phyloP scores from a whole-genome alignment of 2,329 filamentous ascomycete genomes.

The Colletotrichum sidae region DNA sequence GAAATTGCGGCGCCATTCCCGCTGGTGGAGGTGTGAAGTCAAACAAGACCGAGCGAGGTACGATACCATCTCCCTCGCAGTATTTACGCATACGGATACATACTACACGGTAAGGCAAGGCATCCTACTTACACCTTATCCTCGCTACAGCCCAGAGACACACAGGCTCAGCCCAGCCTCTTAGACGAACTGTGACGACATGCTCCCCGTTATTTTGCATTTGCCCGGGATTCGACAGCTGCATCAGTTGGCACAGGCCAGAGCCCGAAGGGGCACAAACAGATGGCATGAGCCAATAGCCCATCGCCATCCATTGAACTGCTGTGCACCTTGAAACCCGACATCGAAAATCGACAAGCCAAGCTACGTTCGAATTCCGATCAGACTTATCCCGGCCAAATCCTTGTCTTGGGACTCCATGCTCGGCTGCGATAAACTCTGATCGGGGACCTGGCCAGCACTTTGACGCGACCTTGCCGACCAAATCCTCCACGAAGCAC shows the following conservation, averaged over 20 bases:
- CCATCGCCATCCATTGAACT: slow-evolving; percentile 22
- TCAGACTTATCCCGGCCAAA: slow-evolving; percentile 29
- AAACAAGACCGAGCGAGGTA: slow-evolving; percentile 6
- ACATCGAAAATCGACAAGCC: slow-evolving; percentile 9
- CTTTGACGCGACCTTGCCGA: slow-evolving; percentile 6
- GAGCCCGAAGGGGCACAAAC: slow-evolving; percentile 23
- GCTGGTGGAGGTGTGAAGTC: slow-evolving; percentile 19
- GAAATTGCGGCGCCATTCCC: slow-evolving; percentile 33
- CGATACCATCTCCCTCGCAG: no score
- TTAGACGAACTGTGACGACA: slow-evolving; percentile 36
- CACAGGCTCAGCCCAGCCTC: slow-evolving; percentile 31
- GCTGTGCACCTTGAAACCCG: slow-evolving; percentile 35
- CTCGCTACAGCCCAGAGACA: slow-evolving; percentile 19
- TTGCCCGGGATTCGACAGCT: slow-evolving; percentile 18
- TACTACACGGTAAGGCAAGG: slow-evolving; percentile 3
- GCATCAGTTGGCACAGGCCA: slow-evolving; percentile 17
- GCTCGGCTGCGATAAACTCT: slow-evolving; percentile 12
- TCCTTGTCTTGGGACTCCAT: slow-evolving; percentile 22
- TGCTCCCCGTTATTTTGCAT: slow-evolving; percentile 16
- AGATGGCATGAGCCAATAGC: slow-evolving; percentile 35
- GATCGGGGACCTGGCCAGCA: slow-evolving; percentile 7
- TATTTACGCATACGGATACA: no score
- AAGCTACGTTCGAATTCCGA: not conserved
- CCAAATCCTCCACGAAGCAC: not conserved
- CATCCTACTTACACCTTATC: slow-evolving; percentile 14